Percentiles rank a stretch among this genome's conserved stretches.
These are phyloP conservation scores for Coemansia furcata DNA, from an alignment of 192 early-diverging fungal species.

Conservation along the genomic window DNA sequence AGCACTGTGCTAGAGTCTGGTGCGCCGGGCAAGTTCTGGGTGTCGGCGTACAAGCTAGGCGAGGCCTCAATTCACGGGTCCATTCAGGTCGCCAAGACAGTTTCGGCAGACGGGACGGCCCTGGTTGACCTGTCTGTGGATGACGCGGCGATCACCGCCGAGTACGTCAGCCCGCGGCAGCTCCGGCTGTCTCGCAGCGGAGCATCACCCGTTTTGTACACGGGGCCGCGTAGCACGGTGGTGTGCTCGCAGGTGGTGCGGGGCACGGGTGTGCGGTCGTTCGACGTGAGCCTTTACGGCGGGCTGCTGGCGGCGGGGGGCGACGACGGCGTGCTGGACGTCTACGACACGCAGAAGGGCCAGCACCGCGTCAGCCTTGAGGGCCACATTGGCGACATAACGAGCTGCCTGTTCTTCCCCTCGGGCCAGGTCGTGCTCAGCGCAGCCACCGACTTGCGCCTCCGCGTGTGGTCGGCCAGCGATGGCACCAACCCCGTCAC, in stretches of 20 bases:
- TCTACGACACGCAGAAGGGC: constrained; percentile 32
- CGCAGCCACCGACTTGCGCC: constrained; percentile 64
- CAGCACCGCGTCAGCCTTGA: constrained; percentile 23
- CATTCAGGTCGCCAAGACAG: constrained; percentile 12
- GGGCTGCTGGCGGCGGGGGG: constrained; percentile 40
- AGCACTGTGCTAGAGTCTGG: constrained; percentile 13
- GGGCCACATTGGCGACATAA: constrained; percentile 69
- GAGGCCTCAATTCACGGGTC: constrained; percentile 31
- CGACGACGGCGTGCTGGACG: constrained; percentile 37
- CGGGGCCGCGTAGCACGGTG: constrained; percentile 17
- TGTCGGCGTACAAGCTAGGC: constrained; percentile 36
- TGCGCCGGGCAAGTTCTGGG: constrained; percentile 43
- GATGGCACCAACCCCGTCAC: constrained; percentile 75
- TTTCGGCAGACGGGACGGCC: background rate
- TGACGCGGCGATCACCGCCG: constrained; percentile 6
- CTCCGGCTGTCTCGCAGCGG: constrained; percentile 28
- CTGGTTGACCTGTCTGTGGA: constrained; percentile 6
- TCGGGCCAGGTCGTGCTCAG: constrained; percentile 71
- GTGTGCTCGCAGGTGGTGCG: constrained; percentile 29
- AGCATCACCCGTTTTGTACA: constrained; percentile 10
- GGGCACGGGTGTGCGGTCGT: constrained; percentile 27
- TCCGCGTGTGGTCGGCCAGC: constrained; percentile 71
- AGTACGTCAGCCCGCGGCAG: constrained; percentile 22
- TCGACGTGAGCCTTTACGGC: constrained; percentile 39
- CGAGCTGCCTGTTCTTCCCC: constrained; percentile 68